Evolutionary conservation across 192 early-diverging fungal genomes (phyloP).

Genomic region (Chytriomyces confervae): DNA sequence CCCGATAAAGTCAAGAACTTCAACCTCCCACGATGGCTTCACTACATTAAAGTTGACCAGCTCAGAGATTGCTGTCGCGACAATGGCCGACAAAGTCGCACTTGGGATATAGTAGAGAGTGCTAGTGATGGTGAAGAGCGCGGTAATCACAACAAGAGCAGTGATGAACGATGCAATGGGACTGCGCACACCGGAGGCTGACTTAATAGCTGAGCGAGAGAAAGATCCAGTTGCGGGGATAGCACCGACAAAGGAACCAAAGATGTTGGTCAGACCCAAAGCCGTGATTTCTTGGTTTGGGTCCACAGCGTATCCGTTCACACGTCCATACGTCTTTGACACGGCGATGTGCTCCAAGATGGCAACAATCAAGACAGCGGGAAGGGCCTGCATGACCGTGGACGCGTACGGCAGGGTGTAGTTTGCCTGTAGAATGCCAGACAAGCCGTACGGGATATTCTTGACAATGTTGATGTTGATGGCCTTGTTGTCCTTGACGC

Average conservation of each 20-base stretch:
- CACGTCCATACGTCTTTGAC: conserved; percentile 80
- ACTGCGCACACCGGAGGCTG: conserved; percentile 80
- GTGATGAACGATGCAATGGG: conserved; percentile 81
- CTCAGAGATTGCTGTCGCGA: conserved; percentile 81
- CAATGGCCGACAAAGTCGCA: conserved; percentile 78
- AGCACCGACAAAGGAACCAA: conserved; percentile 83
- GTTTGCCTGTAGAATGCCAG: conserved; percentile 20
- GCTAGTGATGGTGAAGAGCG: conserved; percentile 80
- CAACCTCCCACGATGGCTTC: conserved; percentile 68
- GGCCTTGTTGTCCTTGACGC: conserved; percentile 52
- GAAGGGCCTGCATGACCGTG: conserved; percentile 42
- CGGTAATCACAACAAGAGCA: conserved; percentile 75
- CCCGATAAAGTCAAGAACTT: conserved; percentile 58
- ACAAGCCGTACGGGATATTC: conserved; percentile 76
- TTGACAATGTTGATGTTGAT: conserved; percentile 65
- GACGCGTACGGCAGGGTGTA: conserved; percentile 55
- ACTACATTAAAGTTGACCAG: conserved; percentile 65
- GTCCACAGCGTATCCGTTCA: conserved; percentile 81
- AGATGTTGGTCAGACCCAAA: conserved; percentile 81
- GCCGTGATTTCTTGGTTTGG: conserved; percentile 89
- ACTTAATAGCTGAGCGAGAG: conserved; percentile 88
- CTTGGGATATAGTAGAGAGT: conserved; percentile 86
- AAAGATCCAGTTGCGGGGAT: conserved; percentile 92
- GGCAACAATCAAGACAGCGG: conserved; percentile 71
- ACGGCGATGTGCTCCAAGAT: conserved; percentile 92